phyloP scores from a whole-genome alignment of 352 stramenopile species.

The Lagenidium giganteum region DNA sequence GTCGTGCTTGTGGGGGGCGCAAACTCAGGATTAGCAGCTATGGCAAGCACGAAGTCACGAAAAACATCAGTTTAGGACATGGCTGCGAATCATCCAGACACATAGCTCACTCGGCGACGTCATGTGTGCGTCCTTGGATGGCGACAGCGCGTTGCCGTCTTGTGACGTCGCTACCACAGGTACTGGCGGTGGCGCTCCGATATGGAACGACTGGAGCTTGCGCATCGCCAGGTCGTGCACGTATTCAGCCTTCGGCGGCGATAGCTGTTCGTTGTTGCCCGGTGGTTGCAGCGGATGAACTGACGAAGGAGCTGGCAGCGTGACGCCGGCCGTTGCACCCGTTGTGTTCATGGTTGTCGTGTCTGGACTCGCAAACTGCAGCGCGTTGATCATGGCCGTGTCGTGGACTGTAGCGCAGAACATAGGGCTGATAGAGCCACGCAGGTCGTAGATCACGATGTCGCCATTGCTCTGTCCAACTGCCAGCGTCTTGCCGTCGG shows the following conservation, averaged over 20 bases:
- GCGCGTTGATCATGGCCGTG: conserved; percentile 32
- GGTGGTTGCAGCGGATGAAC: conserved; percentile 31
- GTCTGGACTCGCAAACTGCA: conserved; percentile 57
- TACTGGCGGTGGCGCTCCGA: conserved; percentile 7
- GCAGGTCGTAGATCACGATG: conserved; percentile 62
- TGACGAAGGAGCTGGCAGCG: too few species aligned
- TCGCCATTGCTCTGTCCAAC: conserved; percentile 46
- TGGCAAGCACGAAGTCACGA: too few species aligned
- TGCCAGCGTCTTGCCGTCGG: conserved; percentile 59
- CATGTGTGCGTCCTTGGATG: too few species aligned
- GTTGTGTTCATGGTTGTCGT: conserved; percentile 12
- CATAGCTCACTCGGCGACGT: too few species aligned
- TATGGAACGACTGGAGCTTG: conserved; percentile 32
- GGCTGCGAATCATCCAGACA: too few species aligned
- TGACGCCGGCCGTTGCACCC: too few species aligned
- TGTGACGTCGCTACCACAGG: too few species aligned
- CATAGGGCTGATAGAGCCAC: conserved; percentile 53
- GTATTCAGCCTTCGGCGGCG: conserved; percentile 30
- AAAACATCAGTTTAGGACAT: too few species aligned
- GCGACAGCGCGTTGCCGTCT: too few species aligned
- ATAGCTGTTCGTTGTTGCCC: conserved; percentile 18
- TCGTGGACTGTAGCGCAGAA: conserved; percentile 39
- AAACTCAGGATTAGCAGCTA: background rate
- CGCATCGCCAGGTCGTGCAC: conserved; percentile 34
- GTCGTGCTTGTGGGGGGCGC: background rate